Percentiles rank a stretch among this genome's conserved stretches.
phyloP scores from a whole-genome alignment of 768 basidiomycete species.

The Polyporus arcularius region DNA sequence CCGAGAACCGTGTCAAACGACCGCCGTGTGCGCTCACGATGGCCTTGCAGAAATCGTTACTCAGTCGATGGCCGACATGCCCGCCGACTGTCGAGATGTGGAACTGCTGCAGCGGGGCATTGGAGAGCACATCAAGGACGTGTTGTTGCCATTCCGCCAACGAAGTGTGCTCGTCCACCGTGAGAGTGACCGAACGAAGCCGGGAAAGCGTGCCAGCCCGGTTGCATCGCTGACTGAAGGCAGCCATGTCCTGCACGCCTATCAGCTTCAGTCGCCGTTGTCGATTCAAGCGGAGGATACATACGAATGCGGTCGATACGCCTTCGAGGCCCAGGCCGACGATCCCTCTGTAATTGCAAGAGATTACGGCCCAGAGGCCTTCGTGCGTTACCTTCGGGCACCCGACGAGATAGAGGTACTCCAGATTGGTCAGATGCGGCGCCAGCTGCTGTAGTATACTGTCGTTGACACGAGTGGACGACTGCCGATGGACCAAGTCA shows the following conservation, averaged over 20 bases:
- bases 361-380: conserved; percentile 56
- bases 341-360: conserved; percentile 47
- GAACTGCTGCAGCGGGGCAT: conserved; percentile 52
- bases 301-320: conserved; percentile 60
- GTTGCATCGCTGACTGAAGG: conserved; percentile 43
- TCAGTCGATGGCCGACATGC: conserved; percentile 35
- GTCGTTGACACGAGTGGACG: conserved; percentile 62
- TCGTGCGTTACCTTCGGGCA: conserved; percentile 68
- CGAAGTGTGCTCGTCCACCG: conserved; percentile 28
- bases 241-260: conserved; percentile 49
- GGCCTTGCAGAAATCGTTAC: conserved; percentile 50
- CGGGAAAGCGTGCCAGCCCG: conserved; percentile 38
- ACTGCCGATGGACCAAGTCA: conserved; percentile 36
- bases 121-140: conserved; percentile 14
- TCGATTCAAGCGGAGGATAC: conserved; percentile 20
- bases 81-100: conserved; percentile 55
- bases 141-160: conserved; percentile 18
- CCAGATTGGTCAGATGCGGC: conserved; percentile 48
- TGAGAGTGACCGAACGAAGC: conserved; percentile 60
- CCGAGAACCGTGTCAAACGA: conserved; percentile 56
- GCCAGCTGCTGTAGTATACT: conserved; percentile 50
- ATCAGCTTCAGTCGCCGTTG: neutral
- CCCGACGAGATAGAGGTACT: conserved; percentile 62
- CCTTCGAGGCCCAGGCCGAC: conserved; percentile 60
- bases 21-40: conserved; percentile 53